Evolutionary conservation across 352 stramenopile species (phyloP).

Genomic region (Hyaloperonospora arabidopsidis): DNA sequence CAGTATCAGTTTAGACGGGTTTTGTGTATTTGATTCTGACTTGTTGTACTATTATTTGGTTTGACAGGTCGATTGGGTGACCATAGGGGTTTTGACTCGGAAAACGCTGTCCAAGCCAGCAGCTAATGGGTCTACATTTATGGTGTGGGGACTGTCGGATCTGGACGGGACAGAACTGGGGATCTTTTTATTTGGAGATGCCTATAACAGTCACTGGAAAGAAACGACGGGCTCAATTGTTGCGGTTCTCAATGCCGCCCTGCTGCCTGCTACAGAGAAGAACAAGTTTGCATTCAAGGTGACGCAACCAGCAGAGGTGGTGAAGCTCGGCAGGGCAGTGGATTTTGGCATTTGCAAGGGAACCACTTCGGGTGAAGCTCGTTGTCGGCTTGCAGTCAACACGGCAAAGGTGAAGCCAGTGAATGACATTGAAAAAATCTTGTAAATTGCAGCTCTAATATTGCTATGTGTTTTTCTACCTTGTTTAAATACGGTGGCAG

Average conservation of each 20-base stretch:
- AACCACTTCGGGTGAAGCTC: slow-evolving; percentile 44
- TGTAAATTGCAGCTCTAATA: no score
- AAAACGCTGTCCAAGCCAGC: slow-evolving; percentile 68
- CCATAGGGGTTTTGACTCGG: slow-evolving; percentile 62
- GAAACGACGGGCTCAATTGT: slow-evolving; percentile 52
- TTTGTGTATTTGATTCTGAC: neutral
- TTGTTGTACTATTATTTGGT: neutral
- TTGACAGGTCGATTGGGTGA: slow-evolving; percentile 66
- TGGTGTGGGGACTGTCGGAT: slow-evolving; percentile 76
- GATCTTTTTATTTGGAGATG: slow-evolving; percentile 69
- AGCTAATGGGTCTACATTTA: slow-evolving; percentile 60
- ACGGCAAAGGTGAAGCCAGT: slow-evolving; percentile 40
- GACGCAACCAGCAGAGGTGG: slow-evolving; percentile 44
- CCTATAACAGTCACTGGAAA: slow-evolving; percentile 66
- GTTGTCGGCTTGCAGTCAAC: slow-evolving; percentile 68
- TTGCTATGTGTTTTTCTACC: no score
- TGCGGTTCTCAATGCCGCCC: slow-evolving; percentile 57
- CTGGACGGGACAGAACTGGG: slow-evolving; percentile 56
- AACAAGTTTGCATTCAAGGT: slow-evolving; percentile 78
- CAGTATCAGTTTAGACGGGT: neutral
- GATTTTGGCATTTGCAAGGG: slow-evolving; percentile 81
- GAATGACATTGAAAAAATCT: no score
- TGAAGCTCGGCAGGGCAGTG: slow-evolving; percentile 47
- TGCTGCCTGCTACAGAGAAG: slow-evolving; percentile 59
- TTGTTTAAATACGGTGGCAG: slow-evolving; percentile 14